A percentile compares a stretch with the other conserved stretches of the same genome.
These are phyloP conservation scores for Vachellia pachyceras DNA, from an alignment of 306 rosid species.

Conservation along the genomic window DNA sequence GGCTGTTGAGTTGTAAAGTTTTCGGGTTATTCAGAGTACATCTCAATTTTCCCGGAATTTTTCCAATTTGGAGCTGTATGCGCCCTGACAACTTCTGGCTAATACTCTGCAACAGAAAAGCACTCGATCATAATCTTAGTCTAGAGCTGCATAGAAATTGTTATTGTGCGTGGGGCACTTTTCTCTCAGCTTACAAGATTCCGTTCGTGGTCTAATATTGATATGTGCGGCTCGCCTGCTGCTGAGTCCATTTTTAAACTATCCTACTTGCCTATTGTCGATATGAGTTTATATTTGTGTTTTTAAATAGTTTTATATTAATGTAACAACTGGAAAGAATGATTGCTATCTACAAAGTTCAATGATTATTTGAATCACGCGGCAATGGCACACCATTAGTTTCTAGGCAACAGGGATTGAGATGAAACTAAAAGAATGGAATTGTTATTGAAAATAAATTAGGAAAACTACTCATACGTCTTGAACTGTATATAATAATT, in stretches of 20 bases:
- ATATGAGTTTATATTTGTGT: neutral
- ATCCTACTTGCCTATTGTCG: neutral
- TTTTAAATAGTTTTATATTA: neutral
- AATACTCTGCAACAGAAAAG: conserved; percentile 17
- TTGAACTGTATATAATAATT: neutral
- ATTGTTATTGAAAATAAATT: neutral
- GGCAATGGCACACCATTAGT: neutral
- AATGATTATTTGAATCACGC: neutral
- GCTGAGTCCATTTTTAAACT: neutral
- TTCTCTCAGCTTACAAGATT: neutral
- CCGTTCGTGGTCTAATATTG: neutral
- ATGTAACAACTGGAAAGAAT: neutral
- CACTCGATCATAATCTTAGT: neutral
- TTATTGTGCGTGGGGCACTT: neutral
- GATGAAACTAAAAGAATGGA: neutral
- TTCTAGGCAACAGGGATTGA: neutral
- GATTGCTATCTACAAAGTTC: neutral
- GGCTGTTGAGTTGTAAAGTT: neutral
- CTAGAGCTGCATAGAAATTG: neutral
- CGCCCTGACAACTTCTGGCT: neutral
- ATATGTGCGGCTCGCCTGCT: neutral
- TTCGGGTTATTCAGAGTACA: conserved; percentile 4
- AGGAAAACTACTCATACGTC: neutral
- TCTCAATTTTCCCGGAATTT: neutral
- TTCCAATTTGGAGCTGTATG: neutral